Conservation (phyloP, 306 rosid species). For the cucumber (Cucumis sativus) region DNA sequence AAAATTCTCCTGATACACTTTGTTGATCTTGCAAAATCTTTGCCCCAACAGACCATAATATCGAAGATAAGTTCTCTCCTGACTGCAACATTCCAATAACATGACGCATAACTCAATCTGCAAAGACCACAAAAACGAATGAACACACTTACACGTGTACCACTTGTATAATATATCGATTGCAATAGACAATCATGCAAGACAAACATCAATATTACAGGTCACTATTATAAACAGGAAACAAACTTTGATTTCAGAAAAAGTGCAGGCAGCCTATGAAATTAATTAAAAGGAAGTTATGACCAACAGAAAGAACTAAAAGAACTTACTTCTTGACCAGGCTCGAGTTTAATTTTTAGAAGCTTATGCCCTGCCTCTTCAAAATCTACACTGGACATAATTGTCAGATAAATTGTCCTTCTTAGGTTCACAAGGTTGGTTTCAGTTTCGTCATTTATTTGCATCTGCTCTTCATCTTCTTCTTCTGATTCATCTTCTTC, state of each 20-base stretch:
- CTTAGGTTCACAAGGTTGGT: conserved; percentile 85
- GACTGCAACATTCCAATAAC: conserved; percentile 91
- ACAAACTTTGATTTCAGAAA: neutral
- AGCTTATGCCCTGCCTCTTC: conserved; percentile 99
- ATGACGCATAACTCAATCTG: conserved; percentile 68
- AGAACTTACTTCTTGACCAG: conserved; percentile 65
- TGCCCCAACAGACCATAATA: conserved; percentile 89
- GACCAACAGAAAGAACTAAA: neutral
- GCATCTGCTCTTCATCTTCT: conserved; percentile 60
- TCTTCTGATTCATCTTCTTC: conserved; percentile 45
- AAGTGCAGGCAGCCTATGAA: neutral
- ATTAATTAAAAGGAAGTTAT: neutral
- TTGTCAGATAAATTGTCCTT: conserved; percentile 81
- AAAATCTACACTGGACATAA: conserved; percentile 93
- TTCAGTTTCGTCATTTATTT: conserved; percentile 80
- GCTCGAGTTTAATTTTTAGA: conserved; percentile 85
- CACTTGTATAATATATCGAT: neutral
- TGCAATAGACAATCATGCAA: neutral
- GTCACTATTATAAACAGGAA: neutral
- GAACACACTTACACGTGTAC: neutral
- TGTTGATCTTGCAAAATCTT: conserved; percentile 82
- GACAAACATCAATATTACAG: neutral
- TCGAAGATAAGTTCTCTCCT: conserved; percentile 74
- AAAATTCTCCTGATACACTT: conserved; percentile 76
- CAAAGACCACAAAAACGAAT: neutral